These are phyloP conservation scores for Sanghuangporus baumii DNA, from an alignment of 1,284 basidiomycete genomes.

Conservation along the genomic window DNA sequence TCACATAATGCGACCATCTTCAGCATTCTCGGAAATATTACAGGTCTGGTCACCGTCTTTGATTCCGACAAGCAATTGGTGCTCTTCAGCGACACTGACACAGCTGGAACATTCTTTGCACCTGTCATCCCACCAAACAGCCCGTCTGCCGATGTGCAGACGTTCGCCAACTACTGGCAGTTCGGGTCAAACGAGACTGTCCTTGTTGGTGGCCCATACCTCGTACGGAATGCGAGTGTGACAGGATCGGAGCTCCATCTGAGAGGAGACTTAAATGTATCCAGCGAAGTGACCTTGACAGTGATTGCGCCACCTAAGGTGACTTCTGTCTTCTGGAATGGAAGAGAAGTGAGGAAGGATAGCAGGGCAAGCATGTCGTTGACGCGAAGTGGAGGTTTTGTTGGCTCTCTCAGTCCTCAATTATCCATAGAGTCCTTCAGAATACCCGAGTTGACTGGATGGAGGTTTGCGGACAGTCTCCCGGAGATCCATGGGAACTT, in stretches of 20 bases:
- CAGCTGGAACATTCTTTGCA: conserved; percentile 54
- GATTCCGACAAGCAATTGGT: conserved; percentile 63
- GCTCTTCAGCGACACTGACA: conserved; percentile 56
- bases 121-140: conserved; percentile 34
- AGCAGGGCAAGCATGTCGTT: not conserved
- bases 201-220: conserved; percentile 50
- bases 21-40: conserved; percentile 46
- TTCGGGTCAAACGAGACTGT: conserved; percentile 45
- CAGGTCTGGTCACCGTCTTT: conserved; percentile 55
- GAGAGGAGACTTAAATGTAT: conserved; percentile 42
- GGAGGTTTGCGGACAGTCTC: conserved; percentile 68
- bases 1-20: conserved; percentile 24
- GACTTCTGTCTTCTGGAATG: conserved; percentile 64
- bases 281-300: conserved; percentile 33
- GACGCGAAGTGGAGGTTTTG: conserved; percentile 25
- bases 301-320: conserved; percentile 49
- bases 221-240: conserved; percentile 45
- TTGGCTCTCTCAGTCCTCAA: not conserved
- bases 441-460: conserved; percentile 33
- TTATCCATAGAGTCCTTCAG: not conserved
- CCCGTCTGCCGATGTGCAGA: conserved; percentile 18
- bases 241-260: conserved; percentile 34
- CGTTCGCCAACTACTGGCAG: conserved; percentile 39
- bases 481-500: conserved; percentile 57
- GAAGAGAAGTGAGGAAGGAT: conserved; percentile 33